Conservation (phyloP, 257 asterid genomes). For the Nicotiana knightiana region DNA sequence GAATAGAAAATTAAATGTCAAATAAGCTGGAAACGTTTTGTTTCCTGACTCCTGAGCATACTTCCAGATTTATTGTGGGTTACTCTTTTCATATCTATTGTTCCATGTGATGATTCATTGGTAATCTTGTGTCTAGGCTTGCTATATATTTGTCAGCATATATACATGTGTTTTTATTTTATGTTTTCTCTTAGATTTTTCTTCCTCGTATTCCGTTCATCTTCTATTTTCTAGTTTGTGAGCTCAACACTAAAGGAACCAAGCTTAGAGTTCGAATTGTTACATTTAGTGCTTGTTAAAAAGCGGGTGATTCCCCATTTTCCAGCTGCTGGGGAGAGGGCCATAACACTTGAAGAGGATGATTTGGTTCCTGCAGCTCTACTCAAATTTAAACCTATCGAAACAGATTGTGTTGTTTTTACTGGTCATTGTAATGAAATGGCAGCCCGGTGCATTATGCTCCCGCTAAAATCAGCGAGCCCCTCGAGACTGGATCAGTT, state of each 20-base stretch:
- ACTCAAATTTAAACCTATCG: constrained; percentile 70
- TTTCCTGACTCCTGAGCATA: background rate
- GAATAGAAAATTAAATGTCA: background rate
- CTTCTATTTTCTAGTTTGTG: constrained; percentile 43
- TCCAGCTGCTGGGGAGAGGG: constrained; percentile 48
- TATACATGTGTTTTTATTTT: background rate
- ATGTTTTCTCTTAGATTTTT: background rate
- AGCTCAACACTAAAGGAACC: constrained; percentile 79
- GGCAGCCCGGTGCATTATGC: constrained; percentile 1
- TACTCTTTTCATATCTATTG: background rate
- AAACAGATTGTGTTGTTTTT: constrained; percentile 60
- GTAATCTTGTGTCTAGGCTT: background rate
- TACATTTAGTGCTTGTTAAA: constrained; percentile 61
- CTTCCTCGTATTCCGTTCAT: background rate
- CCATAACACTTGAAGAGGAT: constrained; percentile 64
- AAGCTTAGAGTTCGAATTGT: constrained; percentile 70
- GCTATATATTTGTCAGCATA: background rate
- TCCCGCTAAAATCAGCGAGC: constrained; percentile 61
- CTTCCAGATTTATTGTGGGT: background rate
- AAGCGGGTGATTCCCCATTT: constrained; percentile 65
- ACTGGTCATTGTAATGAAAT: constrained; percentile 66
- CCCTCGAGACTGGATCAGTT: constrained; percentile 38
- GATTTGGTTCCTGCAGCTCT: constrained; percentile 94
- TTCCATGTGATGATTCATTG: background rate
- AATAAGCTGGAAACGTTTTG: background rate